Conservation (phyloP, 805 yeast genomes). For the Cyberlindnera maclurae region DNA sequence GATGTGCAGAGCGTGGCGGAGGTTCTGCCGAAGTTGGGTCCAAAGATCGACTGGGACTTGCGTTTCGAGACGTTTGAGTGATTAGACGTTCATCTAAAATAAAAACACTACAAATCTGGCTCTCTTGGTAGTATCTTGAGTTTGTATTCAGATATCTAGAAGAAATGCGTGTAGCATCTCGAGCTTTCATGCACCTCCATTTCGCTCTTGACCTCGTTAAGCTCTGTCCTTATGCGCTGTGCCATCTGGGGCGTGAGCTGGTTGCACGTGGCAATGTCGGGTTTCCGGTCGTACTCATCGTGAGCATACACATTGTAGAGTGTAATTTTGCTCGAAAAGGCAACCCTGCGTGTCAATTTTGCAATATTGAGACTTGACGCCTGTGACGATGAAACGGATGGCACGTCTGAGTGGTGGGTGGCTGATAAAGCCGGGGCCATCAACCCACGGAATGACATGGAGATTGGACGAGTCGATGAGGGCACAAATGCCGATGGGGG, state of each 20-base stretch:
- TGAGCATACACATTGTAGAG: conserved; percentile 80
- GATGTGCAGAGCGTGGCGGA: conserved; percentile 98
- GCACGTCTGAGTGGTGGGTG: conserved; percentile 16
- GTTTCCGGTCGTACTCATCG: conserved; percentile 85
- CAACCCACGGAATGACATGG: conserved; percentile 55
- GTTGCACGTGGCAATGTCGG: conserved; percentile 89
- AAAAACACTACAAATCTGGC: neutral
- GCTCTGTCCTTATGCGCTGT: conserved; percentile 76
- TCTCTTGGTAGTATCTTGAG: neutral
- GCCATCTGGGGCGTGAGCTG: conserved; percentile 83
- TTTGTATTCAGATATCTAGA: conserved; percentile 30
- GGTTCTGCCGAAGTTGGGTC: conserved; percentile 82
- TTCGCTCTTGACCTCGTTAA: conserved; percentile 67
- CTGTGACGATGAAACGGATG: conserved; percentile 26
- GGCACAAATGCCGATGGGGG: conserved; percentile 16
- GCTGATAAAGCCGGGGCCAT: conserved; percentile 49
- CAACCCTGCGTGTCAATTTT: conserved; percentile 27
- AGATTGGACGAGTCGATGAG: conserved; percentile 27
- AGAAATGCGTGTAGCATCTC: conserved; percentile 76
- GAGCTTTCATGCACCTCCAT: conserved; percentile 84
- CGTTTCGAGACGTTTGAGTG: conserved; percentile 53
- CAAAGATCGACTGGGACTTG: conserved; percentile 91
- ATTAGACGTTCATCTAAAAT: neutral
- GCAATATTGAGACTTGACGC: too few species aligned
- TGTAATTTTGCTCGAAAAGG: conserved; percentile 75